Conservation (phyloP, 2,329 filamentous ascomycete species). For the Thermochaetoides dissita region DNA sequence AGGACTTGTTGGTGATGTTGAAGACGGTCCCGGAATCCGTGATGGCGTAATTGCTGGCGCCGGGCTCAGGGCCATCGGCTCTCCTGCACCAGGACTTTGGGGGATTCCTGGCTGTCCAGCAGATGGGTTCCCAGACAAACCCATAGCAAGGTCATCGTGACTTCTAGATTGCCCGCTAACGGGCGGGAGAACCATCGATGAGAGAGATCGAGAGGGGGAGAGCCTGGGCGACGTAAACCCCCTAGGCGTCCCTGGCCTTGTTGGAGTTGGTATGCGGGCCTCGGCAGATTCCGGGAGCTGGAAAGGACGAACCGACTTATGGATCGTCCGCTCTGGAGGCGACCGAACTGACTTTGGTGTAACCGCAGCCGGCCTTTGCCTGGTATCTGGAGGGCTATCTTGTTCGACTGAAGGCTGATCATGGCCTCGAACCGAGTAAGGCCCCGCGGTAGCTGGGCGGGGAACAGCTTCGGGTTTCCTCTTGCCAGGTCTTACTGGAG, state of each 20-base stretch:
- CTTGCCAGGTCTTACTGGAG: constrained; percentile 47
- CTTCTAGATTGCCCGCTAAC: constrained; percentile 30
- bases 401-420: constrained; percentile 27
- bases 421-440: constrained; percentile 48
- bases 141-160: constrained; percentile 41
- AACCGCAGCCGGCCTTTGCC: constrained; percentile 28
- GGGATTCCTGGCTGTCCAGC: background rate
- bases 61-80: constrained; percentile 1
- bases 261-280: constrained; percentile 33
- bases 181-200: constrained; percentile 3
- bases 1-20: background rate
- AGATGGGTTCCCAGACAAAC: too few species aligned
- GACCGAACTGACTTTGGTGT: constrained; percentile 37
- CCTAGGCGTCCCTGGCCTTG: constrained; percentile 22
- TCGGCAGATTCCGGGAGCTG: constrained; percentile 38
- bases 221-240: constrained; percentile 25
- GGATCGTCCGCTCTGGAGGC: constrained; percentile 37
- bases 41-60: constrained; percentile 18
- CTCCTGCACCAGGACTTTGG: constrained; percentile 3
- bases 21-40: background rate
- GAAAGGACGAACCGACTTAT: constrained; percentile 29
- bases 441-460: constrained; percentile 50
- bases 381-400: constrained; percentile 31
- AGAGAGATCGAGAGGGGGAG: constrained; percentile 22
- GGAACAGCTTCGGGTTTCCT: constrained; percentile 43